Percentiles rank a stretch among this genome's conserved stretches.
Conservation (phyloP, 495 filamentous ascomycete species). For the Friedmanniomyces endolithicus region DNA sequence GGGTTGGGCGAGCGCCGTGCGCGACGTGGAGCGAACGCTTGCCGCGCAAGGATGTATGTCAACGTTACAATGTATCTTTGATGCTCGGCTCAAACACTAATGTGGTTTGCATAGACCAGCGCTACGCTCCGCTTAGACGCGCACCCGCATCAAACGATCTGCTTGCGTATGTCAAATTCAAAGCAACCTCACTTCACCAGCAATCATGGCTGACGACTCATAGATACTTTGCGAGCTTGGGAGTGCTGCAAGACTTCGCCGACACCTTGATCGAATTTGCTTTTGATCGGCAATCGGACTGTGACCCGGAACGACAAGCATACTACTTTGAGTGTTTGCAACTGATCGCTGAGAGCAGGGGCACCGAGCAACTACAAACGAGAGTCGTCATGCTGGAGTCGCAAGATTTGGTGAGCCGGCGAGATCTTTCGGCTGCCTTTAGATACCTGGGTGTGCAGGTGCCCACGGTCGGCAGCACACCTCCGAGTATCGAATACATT, state of each 20-base stretch:
- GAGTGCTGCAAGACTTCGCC: conserved; percentile 37
- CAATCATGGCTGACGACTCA: conserved; percentile 10
- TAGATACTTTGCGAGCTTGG: conserved; percentile 38
- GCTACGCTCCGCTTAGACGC: conserved; percentile 6
- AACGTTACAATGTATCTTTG: neutral
- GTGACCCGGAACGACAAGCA: conserved; percentile 29
- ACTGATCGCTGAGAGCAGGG: conserved; percentile 30
- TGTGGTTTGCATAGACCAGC: conserved; percentile 4
- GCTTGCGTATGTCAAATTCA: conserved; percentile 9
- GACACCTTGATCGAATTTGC: conserved; percentile 41
- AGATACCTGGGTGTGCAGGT: conserved; percentile 38
- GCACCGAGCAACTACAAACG: conserved; percentile 32
- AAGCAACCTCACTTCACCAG: conserved; percentile 6
- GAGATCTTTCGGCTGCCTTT: conserved; percentile 39
- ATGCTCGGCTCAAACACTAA: neutral
- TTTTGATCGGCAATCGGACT: conserved; percentile 31
- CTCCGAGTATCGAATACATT: conserved; percentile 43
- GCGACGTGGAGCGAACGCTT: conserved; percentile 16
- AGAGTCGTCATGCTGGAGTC: conserved; percentile 33
- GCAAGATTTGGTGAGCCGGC: conserved; percentile 29
- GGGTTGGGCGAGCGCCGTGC: conserved; percentile 9
- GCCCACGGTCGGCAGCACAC: conserved; percentile 20
- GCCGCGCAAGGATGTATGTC: conserved; percentile 17
- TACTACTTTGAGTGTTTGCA: conserved; percentile 42
- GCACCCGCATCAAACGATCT: conserved; percentile 2